Base-by-base conservation (phyloP, 2,329 filamentous ascomycete species). In the Fusarium succisae region DNA sequence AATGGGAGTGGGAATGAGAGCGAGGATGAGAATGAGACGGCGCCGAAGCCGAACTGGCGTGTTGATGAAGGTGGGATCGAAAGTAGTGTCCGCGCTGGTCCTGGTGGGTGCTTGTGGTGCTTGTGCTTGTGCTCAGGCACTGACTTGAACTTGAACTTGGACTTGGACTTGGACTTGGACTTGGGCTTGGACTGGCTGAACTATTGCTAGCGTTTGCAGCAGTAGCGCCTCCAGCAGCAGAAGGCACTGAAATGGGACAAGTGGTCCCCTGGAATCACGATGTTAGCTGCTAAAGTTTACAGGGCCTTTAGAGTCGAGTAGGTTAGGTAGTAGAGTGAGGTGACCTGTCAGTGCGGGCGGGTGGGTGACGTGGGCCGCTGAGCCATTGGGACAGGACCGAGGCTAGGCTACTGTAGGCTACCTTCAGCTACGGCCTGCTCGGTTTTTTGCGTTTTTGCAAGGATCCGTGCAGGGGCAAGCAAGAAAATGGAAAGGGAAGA, bases 301-400 rank as follows among this genome's bases (percentile, higher is more conserved):
- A 57, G 57, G 48, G 48, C 48, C 3, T 35, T 35, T 20, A 55
- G 69, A 66, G 22, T 35, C 32, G 32, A 35, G 32, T 35, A 32
- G 32, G 32, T 32, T 32, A 32, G 30, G 5, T 17, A 17, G 35
- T 44, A n/a, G 41, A 48, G 45, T 35, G 39, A 69, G 59, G 45
- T 66, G 70, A 67, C 72, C 73, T 77, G 76, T 78, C 76, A 77
- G 74, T 62, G 70, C 66, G 63, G 72, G 62, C 63, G 67, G 72
- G 76, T 73, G 76, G 76, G 75, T 78, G 76, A 77, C 76, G 74
- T 78, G 76, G 74, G 76, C 76, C 74, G 65, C 72, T 74, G 66
- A 74, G 59, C 70, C 69, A 75, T 75, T 72, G 63, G 70, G 58
- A 57, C 66, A 53, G 48, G 35, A 44, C 58, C 22, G 35, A 41